Evolutionary conservation across 805 yeast species (phyloP).

Genomic region (Candida tammaniensis): DNA sequence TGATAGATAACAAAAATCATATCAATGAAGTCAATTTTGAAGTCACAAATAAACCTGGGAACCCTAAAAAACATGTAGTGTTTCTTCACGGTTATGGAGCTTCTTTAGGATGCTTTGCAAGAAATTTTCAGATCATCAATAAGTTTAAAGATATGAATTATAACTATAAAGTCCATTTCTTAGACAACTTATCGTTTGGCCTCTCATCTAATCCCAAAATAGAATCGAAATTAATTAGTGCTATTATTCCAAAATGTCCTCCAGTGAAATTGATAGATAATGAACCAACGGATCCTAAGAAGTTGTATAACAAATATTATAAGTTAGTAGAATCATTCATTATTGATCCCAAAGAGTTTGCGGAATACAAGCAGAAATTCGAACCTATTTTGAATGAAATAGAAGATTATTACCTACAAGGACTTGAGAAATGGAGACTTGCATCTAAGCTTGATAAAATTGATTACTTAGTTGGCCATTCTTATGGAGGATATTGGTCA

Average conservation of each 20-base stretch:
- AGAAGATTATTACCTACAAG: constrained; percentile 55
- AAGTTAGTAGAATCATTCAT: constrained; percentile 36
- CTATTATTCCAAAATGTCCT: constrained; percentile 19
- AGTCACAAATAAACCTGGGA: constrained; percentile 22
- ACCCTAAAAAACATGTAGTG: constrained; percentile 40
- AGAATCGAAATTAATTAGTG: constrained; percentile 16
- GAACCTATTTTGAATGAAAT: constrained; percentile 39
- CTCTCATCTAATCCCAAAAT: constrained; percentile 47
- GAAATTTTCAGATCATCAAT: constrained; percentile 46
- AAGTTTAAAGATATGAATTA: constrained; percentile 23
- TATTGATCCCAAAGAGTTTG: constrained; percentile 23
- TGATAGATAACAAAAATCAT: constrained; percentile 24
- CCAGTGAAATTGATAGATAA: constrained; percentile 24
- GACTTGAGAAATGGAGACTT: constrained; percentile 65
- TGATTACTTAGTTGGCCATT: constrained; percentile 67
- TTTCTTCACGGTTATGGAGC: constrained; percentile 61
- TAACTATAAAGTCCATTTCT: constrained; percentile 47
- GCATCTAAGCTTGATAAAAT: constrained; percentile 48
- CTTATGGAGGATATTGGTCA: constrained; percentile 75
- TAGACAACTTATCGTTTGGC: constrained; percentile 52
- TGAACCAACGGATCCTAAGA: constrained; percentile 24
- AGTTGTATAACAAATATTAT: constrained; percentile 37
- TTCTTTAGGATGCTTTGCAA: constrained; percentile 53
- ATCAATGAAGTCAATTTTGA: constrained; percentile 36
- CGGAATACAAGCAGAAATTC: constrained; percentile 32